phyloP scores from a whole-genome alignment of 2,329 filamentous ascomycete species.

The Fusarium graminum region DNA sequence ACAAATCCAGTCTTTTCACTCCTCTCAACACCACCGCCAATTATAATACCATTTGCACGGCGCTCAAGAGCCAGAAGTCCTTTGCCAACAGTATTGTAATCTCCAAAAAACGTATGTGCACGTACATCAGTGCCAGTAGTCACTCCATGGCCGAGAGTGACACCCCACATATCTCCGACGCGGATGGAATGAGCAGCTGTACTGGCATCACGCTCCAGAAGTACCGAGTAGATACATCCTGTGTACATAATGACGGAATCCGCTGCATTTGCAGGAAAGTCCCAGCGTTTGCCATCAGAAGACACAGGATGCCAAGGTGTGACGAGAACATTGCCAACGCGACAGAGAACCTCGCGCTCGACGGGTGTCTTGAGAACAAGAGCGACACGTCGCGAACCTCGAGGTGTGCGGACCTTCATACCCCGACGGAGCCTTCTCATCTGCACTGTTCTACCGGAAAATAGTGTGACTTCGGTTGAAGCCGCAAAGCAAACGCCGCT shows the following conservation, averaged over 20 bases:
- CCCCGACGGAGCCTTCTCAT: slow-evolving; percentile 62
- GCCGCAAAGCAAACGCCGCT: slow-evolving; percentile 66
- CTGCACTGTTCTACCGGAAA: slow-evolving; percentile 55
- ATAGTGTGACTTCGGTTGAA: slow-evolving; percentile 61
- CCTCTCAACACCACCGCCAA: slow-evolving; percentile 60
- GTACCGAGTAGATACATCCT: slow-evolving; percentile 68
- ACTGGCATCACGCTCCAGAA: slow-evolving; percentile 63
- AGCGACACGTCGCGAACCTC: slow-evolving; percentile 62
- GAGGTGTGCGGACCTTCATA: slow-evolving; percentile 63
- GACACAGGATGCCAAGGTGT: slow-evolving; percentile 73
- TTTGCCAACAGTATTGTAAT: slow-evolving; percentile 60
- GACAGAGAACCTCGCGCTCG: slow-evolving; percentile 57
- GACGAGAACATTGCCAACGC: slow-evolving; percentile 62
- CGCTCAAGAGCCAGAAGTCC: slow-evolving; percentile 55
- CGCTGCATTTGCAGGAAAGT: slow-evolving; percentile 60
- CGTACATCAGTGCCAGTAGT: slow-evolving; percentile 54
- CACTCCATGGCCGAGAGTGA: slow-evolving; percentile 71
- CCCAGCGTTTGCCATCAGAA: slow-evolving; percentile 57
- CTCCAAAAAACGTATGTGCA: slow-evolving; percentile 68
- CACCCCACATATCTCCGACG: slow-evolving; percentile 63
- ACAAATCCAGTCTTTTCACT: slow-evolving; percentile 57
- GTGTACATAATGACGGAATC: slow-evolving; percentile 57
- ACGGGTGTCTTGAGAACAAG: slow-evolving; percentile 66
- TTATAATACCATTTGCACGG: slow-evolving; percentile 56
- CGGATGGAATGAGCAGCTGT: slow-evolving; percentile 64